Evolutionary conservation across 164 flowering plant species (phyloP).

Genomic region (Amborella trichopoda): DNA sequence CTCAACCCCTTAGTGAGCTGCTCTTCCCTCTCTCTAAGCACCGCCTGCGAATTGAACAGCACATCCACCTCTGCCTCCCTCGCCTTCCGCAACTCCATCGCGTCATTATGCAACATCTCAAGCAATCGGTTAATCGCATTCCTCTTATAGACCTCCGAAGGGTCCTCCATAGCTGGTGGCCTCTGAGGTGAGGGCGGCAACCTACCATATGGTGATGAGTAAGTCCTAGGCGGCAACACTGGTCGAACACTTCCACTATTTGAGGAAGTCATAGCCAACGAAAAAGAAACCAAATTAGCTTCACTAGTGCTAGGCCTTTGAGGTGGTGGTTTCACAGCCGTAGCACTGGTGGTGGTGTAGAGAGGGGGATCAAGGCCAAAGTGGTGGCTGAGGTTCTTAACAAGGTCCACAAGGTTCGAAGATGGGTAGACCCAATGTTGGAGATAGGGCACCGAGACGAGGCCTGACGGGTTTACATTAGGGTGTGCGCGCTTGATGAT

Average conservation of each 20-base stretch:
- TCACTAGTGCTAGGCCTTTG: slow-evolving; percentile 23
- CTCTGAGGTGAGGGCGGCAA: slow-evolving; percentile 6
- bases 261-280: too few species aligned
- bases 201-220: slow-evolving; percentile 10
- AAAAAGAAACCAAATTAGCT: background rate
- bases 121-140: slow-evolving; percentile 65
- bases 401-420: slow-evolving; percentile 70
- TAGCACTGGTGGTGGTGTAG: slow-evolving; percentile 26
- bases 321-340: slow-evolving; percentile 7
- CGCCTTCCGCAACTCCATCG: slow-evolving; percentile 42
- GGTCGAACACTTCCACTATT: slow-evolving; percentile 17
- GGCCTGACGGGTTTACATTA: slow-evolving; percentile 64
- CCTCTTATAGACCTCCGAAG: slow-evolving; percentile 47
- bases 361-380: slow-evolving; percentile 79
- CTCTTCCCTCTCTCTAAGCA: slow-evolving; percentile 52
- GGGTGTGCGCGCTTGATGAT: slow-evolving; percentile 73
- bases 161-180: slow-evolving; percentile 35
- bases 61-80: slow-evolving; percentile 79
- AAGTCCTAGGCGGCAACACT: slow-evolving; percentile 27
- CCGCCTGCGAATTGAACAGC: slow-evolving; percentile 44
- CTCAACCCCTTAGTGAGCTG: slow-evolving; percentile 41
- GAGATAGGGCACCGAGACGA: slow-evolving; percentile 53
- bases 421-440: slow-evolving; percentile 77
- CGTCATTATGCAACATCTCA: slow-evolving; percentile 45
- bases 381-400: slow-evolving; percentile 22